Evolutionary conservation across 345 rosid genomes (phyloP), one percentile per base, ranked within the genome.

Genomic region (Salix caprea): DNA sequence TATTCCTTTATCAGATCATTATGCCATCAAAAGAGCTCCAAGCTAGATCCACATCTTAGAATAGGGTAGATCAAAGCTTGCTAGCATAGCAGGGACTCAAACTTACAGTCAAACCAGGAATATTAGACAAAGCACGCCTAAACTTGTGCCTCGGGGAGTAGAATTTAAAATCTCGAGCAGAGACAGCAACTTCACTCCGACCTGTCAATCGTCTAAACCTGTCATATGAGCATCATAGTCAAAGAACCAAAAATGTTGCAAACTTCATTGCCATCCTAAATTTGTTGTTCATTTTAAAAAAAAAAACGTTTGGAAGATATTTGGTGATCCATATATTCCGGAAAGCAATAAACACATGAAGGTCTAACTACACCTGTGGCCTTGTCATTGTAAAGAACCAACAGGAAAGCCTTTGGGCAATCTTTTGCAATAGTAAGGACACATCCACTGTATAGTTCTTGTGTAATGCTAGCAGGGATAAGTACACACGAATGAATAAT

Each of bases 171-270:
- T 93, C 97, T 78, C 74, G 86, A 61, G 93, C 87, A 48, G 92
- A 88, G 73, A 95, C 71, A 32, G 91, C 86, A 54, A 95, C 94
- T 78, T 95, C 97, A 90, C 56, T 83, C 52, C 97, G 87, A 72
- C 97, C 97, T 40, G 97, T 93, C 80, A 95, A 62, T 72, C 96
- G 82, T 80, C 88, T 90, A 80, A 95, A 93, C 99, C 99, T 91
- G 85, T 26, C 76, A 48, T 14, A 39, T 79, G 72, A 79, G 72
- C 77, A 76, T 75, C 58, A 70, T 65, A 71, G 65, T 82, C 70
- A 78, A 71, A 24, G 36, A 30, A 42, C 16, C 50, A 46, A 13
- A 66, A 34, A 32, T 66, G 9, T 36, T 2, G 19, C 13, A 62
- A 62, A 23, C 15, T 6, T n/a, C 30, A 62, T 21, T 10, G 0